Evolutionary conservation across 192 early-diverging fungal species (phyloP).

Genomic region (Borealophlyctis nickersoniae): DNA sequence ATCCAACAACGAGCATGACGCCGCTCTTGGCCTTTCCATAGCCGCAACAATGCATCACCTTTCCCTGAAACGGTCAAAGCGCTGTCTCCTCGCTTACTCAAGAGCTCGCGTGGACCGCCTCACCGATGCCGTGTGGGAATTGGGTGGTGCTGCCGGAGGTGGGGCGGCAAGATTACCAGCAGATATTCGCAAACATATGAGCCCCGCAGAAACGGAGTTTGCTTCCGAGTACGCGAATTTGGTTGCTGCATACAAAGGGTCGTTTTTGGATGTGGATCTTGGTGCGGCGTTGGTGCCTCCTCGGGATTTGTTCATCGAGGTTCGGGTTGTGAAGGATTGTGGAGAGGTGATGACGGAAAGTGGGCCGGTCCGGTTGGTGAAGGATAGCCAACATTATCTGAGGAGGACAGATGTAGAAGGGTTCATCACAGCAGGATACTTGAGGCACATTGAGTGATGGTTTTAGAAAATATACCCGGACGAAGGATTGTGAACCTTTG

Average conservation of each 20-base stretch:
- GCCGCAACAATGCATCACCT: conserved; percentile 51
- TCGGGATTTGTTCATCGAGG: conserved; percentile 86
- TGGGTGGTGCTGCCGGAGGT: conserved; percentile 49
- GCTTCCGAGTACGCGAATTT: conserved; percentile 60
- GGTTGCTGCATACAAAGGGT: conserved; percentile 65
- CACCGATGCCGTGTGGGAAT: conserved; percentile 65
- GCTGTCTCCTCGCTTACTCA: conserved; percentile 87
- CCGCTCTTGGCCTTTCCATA: conserved; percentile 14
- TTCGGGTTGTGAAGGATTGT: conserved; percentile 81
- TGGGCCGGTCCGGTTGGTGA: conserved; percentile 72
- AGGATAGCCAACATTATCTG: conserved; percentile 83
- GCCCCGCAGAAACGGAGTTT: conserved; percentile 62
- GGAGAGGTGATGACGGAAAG: conserved; percentile 89
- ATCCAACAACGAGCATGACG: neutral
- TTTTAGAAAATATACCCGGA: no score
- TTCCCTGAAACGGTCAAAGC: conserved; percentile 74
- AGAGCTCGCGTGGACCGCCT: conserved; percentile 65
- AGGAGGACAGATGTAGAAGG: conserved; percentile 84
- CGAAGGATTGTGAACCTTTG: no score
- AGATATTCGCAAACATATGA: conserved; percentile 31
- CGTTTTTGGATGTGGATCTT: conserved; percentile 70
- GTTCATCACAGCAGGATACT: conserved; percentile 79
- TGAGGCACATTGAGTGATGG: conserved; percentile 69
- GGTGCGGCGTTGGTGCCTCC: conserved; percentile 78
- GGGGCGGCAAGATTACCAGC: conserved; percentile 48